Base-by-base conservation (phyloP, 495 filamentous ascomycete species). In the Aspergillus leporis region DNA sequence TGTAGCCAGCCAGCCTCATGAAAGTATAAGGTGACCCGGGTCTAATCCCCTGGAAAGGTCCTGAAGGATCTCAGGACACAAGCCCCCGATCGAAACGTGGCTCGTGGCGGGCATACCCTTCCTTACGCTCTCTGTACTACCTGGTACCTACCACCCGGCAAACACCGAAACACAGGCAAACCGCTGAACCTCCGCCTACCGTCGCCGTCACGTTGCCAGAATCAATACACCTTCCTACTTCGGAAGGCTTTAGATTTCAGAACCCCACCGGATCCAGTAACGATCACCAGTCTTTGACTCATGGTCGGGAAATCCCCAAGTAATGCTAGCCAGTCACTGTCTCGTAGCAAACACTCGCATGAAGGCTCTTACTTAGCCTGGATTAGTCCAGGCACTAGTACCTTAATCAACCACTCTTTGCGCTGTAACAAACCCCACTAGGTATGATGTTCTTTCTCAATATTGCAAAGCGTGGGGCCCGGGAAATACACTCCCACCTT, bases 251-350 rank as follows among this genome's bases (percentile, higher is more conserved):
- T 14, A 41, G 54, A 60, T 30, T n/a, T 49, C 58, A 58, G 34
- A 48, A 9, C 56, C 13, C 48, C 47, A 56, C 55, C 32, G 22
- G 30, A 64, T 55, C 53, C 40, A 57, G 56, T 60, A 60, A 52
- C 41, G 61, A 64, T 64, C 57, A 34, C 5, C 56, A 21, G 21
- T 55, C 43, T 28, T 61, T 63, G 53, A 64, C 41, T 59, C 57
- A 56, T 59, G 57, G 43, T 32, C 61, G 52, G 61, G 36, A 55
- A 63, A 59, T 36, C 61, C 60, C 38, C 53, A 45, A 51, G 5
- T 16, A 12, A 23, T 22, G 9, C 22, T 48, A 54, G 43, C 61
- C 61, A 64, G 31, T 60, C 46, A 64, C 30, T 9, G 32, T 7
- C 43, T 55, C 30, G 34, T 54, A 18, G 54, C 43, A 28, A 55